Evolutionary conservation across 805 yeast species (phyloP).

Genomic region (Candida andamanensis): DNA sequence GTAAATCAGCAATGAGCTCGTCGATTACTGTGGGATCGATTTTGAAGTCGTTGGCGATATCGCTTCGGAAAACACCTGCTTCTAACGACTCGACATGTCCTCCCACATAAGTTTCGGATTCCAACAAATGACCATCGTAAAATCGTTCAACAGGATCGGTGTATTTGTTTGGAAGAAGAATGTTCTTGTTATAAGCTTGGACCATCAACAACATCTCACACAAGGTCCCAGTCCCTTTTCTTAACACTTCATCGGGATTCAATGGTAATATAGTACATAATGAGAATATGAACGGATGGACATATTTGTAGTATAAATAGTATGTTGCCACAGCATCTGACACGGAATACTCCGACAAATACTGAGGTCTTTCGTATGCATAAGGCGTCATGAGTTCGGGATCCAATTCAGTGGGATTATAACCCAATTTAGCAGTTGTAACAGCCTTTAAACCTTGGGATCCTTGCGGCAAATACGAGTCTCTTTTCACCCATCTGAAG

Average conservation of each 20-base stretch:
- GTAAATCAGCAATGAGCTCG: constrained; percentile 68
- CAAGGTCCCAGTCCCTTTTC: constrained; percentile 97
- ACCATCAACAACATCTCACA: constrained; percentile 98
- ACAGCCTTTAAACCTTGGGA: constrained; percentile 98
- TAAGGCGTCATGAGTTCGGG: constrained; percentile 98
- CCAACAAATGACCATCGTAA: constrained; percentile 88
- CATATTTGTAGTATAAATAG: constrained; percentile 91
- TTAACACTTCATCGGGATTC: constrained; percentile 90
- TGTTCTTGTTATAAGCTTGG: constrained; percentile 77
- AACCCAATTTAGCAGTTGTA: constrained; percentile 90
- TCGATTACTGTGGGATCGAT: constrained; percentile 81
- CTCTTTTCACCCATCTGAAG: constrained; percentile 96
- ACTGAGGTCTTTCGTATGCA: constrained; percentile 90
- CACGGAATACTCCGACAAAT: constrained; percentile 92
- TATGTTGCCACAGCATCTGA: constrained; percentile 99
- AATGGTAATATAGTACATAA: constrained; percentile 92
- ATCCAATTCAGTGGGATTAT: constrained; percentile 92
- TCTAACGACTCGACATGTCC: constrained; percentile 98
- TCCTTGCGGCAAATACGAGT: constrained; percentile 95
- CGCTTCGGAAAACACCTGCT: constrained; percentile 96
- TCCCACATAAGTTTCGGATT: constrained; percentile 96
- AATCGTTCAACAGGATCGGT: constrained; percentile 91
- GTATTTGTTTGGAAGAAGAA: constrained; percentile 89
- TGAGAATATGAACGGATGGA: constrained; percentile 94
- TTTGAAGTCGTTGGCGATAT: constrained; percentile 66